Conservation (phyloP, 139 green algal species). For the Chlamydomonas schloesseri region DNA sequence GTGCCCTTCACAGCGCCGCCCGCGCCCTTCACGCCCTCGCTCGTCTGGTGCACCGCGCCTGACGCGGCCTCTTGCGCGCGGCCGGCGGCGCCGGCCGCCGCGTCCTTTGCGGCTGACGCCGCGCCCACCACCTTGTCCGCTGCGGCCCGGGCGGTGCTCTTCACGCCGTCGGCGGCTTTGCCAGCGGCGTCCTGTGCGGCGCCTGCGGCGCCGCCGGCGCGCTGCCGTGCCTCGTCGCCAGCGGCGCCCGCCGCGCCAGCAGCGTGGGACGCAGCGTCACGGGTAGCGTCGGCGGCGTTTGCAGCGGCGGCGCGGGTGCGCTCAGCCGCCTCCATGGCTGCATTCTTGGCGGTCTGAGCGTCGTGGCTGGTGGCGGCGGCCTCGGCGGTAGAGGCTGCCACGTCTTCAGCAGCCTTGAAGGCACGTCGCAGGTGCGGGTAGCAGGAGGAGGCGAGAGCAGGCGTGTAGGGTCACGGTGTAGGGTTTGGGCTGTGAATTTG, state of each 20-base stretch:
- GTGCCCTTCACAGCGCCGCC: neutral
- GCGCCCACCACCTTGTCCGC: neutral
- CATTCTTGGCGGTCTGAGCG: neutral
- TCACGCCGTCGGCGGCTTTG: neutral
- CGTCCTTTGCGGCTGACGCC: neutral
- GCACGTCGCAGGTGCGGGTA: too few relatives aligned
- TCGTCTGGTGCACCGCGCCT: neutral
- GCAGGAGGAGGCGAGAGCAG: neutral
- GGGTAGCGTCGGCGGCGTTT: neutral
- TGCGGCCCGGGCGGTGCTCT: neutral
- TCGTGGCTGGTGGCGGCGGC: constrained; percentile 16
- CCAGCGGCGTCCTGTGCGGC: neutral
- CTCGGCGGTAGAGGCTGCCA: neutral
- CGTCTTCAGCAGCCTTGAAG: constrained; percentile 10
- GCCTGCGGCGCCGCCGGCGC: neutral
- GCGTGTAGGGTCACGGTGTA: neutral
- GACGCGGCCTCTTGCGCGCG: neutral
- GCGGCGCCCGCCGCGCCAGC: too few relatives aligned
- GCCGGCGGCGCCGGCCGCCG: neutral
- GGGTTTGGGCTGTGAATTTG: too few relatives aligned
- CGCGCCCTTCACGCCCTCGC: neutral
- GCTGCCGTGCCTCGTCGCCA: neutral
- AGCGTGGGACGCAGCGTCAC: neutral
- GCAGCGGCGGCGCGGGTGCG: neutral
- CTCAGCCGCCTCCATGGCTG: neutral